Conservation (phyloP, 768 basidiomycete species). For the Nidularia sp. region DNA sequence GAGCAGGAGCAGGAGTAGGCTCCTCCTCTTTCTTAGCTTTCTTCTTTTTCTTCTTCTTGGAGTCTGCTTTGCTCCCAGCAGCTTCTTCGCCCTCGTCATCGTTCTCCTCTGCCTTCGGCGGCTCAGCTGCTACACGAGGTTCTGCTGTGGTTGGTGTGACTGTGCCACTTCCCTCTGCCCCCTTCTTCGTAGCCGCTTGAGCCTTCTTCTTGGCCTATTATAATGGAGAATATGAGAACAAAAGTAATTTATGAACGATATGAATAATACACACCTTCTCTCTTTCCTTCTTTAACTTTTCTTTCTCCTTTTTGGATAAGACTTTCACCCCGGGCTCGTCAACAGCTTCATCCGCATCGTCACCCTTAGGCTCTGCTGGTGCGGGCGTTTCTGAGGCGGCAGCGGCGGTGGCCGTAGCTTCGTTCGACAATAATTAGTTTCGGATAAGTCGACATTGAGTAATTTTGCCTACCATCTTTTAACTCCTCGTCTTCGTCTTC, state of each 20-base stretch:
- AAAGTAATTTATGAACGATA: conserved; percentile 3
- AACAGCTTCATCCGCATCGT: conserved; percentile 46
- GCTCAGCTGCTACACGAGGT: conserved; percentile 24
- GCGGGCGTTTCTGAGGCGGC: conserved; percentile 17
- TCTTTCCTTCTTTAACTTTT: conserved; percentile 93
- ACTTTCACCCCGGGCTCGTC: conserved; percentile 61
- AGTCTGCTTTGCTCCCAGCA: conserved; percentile 44
- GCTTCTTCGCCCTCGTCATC: conserved; percentile 67
- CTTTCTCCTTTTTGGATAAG: conserved; percentile 94
- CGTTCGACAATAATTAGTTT: background rate
- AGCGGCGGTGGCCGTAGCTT: conserved; percentile 1
- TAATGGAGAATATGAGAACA: conserved; percentile 2
- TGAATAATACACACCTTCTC: conserved; percentile 64
- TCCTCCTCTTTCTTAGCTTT: conserved; percentile 63
- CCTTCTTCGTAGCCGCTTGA: conserved; percentile 84
- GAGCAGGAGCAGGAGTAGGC: conserved; percentile 34
- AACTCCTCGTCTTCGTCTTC: conserved; percentile 7
- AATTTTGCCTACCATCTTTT: background rate
- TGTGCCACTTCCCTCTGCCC: conserved; percentile 22
- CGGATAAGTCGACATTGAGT: too few species aligned
- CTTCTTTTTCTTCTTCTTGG: conserved; percentile 90
- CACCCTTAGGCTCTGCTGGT: conserved; percentile 23
- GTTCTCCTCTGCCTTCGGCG: conserved; percentile 39
- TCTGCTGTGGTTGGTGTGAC: conserved; percentile 16
- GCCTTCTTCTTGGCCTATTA: conserved; percentile 91